Evolutionary conservation across 768 basidiomycete species (phyloP), one percentile per base, ranked within the genome.

Genomic region (Termitomyces sp.): DNA sequence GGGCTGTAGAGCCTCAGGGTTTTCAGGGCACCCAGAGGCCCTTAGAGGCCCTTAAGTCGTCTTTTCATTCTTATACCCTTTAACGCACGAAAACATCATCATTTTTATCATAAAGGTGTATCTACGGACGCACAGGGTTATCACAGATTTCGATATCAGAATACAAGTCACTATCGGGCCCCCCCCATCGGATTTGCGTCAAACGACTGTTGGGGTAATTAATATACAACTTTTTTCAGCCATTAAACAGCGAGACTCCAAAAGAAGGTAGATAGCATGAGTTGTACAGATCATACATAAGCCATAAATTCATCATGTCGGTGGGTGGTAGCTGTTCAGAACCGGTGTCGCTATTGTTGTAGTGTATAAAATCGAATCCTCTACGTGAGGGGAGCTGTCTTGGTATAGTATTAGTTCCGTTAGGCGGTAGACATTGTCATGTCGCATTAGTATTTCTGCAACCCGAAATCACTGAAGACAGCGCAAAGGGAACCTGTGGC

Each of bases 401-500:
- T 40, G 19, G 47, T 30, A 17, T 4, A 32, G 17, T 17, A 40
- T 57, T 23, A 57, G 25, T 14, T 30, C n/a, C 27, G 3, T 28
- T n/a, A 37, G 5, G 10, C 2, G 14, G n/a, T n/a, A 9, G 21
- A 16, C 3, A 32, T 40, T 12, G 21, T 3, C 40, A 56, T 57
- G 32, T 11, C 60, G 11, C 8, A 6, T 28, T 51, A 1, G 50
- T 34, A 35, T 61, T 57, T 37, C 54, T 49, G 9, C 57, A 42
- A 44, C 58, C 54, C 44, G 50, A 27, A 14, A 40, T 39, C 45
- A 58, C 58, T 5, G 54, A 55, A 34, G 54, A 51, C 32, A 58
- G 19, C 5, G 57, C 46, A 9, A 51, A 43, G 17, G 47, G 47
- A 44, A 42, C 42, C 21, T 56, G 48, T 4, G 55, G 11, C 12